Base-by-base conservation (phyloP, 1,284 basidiomycete species). In the Coniferiporia weirii region DNA sequence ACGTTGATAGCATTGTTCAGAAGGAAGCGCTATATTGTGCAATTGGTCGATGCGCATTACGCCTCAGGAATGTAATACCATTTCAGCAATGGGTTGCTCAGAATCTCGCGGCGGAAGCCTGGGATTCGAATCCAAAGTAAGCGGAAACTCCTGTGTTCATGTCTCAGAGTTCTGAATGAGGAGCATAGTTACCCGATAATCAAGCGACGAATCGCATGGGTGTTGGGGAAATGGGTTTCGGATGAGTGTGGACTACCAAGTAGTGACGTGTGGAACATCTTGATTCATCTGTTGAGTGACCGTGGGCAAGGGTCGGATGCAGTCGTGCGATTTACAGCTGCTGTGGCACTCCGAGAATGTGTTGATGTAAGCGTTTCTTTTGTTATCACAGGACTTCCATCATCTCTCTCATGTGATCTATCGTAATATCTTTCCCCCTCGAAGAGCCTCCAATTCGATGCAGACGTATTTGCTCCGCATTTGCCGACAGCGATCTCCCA, bases 11-110 rank as follows among this genome's bases (percentile, higher is more conserved):
- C 40, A 78, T 94, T 50, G 72, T 95, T 20, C 85, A 90, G 64
- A 91, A 90, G 68, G 93, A 96, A 72, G 89, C 93, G 0, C 71
- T 95, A 0, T 95, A 95, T 66, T 93, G 92, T 69, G 93, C 93
- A 0, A 76, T 95, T 56, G 94, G 93, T 15, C 84, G 93, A 56
- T 91, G 93, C 65, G 84, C 88, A 15, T 72, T 76, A 38, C 82
- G 81, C n/a, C 72, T 95, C 52, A 82, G 81, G 65, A 79, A 79
- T 36, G 70, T 74, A 5, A 83, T 92, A 46, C 81, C 85, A 7
- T 89, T 91, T 64, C 76, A 81, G 38, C 73, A 80, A 54, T 91
- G 87, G 87, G 71, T 91, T 43, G 73, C 80, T 57, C 76, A 77
- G 44, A 80, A 80, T 10, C 76, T 92, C 13, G 66, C 76, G 4